phyloP scores from a whole-genome alignment of 352 stramenopile species.

The Phytophthora niederhauseri region DNA sequence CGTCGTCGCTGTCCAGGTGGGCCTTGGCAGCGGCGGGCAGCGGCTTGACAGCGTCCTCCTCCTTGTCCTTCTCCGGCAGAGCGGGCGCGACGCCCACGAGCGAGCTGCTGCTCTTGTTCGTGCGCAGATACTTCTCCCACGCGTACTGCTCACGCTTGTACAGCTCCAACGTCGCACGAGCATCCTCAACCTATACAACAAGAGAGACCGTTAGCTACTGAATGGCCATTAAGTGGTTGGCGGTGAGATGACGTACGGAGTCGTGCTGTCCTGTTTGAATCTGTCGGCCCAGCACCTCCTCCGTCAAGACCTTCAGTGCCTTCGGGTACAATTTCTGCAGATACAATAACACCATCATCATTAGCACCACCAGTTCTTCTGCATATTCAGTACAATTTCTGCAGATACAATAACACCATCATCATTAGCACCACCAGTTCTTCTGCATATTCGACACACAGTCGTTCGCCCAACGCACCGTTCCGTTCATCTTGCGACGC shows the following conservation, averaged over 20 bases:
- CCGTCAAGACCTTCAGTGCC: conserved; percentile 75
- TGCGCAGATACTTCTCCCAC: conserved; percentile 87
- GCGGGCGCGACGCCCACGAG: conserved; percentile 60
- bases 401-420: no score
- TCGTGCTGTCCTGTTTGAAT: conserved; percentile 90
- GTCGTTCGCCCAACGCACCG: no score
- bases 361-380: conserved; percentile 2
- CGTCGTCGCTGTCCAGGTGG: conserved; percentile 47
- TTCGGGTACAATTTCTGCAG: conserved; percentile 86
- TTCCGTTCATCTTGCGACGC: no score
- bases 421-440: no score
- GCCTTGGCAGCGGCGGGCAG: conserved; percentile 36
- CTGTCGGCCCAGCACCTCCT: conserved; percentile 66
- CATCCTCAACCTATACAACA: conserved; percentile 71
- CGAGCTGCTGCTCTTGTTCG: conserved; percentile 55
- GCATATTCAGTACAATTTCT: no score
- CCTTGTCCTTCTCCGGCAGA: conserved; percentile 40
- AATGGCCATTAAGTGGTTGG: background rate
- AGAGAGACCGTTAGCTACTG: background rate
- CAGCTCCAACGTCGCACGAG: conserved; percentile 70
- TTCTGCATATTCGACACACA: no score
- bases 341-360: background rate
- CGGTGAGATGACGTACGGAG: conserved; percentile 52
- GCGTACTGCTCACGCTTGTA: conserved; percentile 87
- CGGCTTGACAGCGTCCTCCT: conserved; percentile 20